Conservation (phyloP, 768 basidiomycete species). For the Kwoniella bestiolae region DNA sequence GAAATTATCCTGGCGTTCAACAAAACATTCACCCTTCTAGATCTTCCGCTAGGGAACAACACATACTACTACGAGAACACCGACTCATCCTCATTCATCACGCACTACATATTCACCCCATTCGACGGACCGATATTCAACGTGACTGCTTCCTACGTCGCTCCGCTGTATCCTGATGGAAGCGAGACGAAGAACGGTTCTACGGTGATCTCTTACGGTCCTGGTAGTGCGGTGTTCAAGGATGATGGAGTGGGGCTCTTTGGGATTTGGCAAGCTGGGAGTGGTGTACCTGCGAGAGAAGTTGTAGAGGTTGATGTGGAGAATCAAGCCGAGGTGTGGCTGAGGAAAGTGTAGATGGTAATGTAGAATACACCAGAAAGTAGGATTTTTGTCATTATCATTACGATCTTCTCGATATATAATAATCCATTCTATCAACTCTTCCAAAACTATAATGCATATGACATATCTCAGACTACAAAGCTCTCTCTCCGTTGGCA, state of each 20-base stretch:
- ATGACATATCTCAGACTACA: no score
- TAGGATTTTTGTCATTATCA: no score
- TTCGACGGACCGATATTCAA: conserved; percentile 36
- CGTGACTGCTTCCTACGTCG: conserved; percentile 16
- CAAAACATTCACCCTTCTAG: neutral
- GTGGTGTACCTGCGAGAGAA: neutral
- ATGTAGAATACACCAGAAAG: neutral
- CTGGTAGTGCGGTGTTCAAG: conserved; percentile 22
- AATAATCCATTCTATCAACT: neutral
- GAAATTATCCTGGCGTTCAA: neutral
- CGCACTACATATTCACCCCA: conserved; percentile 31
- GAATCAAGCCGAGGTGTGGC: conserved; percentile 4
- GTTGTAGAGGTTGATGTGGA: neutral
- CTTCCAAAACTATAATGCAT: no score
- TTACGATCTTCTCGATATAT: no score
- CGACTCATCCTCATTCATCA: conserved; percentile 14
- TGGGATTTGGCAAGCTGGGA: neutral
- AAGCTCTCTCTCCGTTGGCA: no score
- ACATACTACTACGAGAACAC: conserved; percentile 12
- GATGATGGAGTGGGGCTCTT: conserved; percentile 1
- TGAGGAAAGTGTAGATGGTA: neutral
- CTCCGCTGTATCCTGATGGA: neutral
- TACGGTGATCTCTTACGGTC: neutral
- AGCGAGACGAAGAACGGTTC: neutral
- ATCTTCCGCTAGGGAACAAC: neutral